Evolutionary conservation across 208 protist species (phyloP).

Genomic region (Angomonas ambiguus): DNA sequence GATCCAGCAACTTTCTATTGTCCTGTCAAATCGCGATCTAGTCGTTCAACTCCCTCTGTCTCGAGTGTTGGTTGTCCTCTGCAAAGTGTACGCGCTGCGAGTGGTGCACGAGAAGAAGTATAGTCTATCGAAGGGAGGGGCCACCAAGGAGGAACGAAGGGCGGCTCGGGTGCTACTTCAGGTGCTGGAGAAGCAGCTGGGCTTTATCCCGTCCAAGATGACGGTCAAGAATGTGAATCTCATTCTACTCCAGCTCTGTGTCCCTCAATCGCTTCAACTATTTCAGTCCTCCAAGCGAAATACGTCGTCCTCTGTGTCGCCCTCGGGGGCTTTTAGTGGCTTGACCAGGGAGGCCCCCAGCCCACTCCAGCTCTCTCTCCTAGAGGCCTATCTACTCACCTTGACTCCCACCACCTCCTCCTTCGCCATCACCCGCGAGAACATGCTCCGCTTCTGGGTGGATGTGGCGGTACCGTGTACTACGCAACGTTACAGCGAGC

Average conservation of each 20-base stretch:
- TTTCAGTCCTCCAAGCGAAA: background rate
- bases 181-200: constrained; percentile 23
- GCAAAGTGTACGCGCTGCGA: constrained; percentile 37
- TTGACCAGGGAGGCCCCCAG: constrained; percentile 9
- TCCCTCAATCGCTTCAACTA: background rate
- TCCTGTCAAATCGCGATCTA: constrained; percentile 27
- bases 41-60: constrained; percentile 19
- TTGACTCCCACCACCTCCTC: constrained; percentile 53
- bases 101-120: constrained; percentile 24
- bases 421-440: constrained; percentile 43
- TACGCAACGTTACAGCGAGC: constrained; percentile 34
- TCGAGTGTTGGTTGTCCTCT: constrained; percentile 34
- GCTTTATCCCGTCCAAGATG: constrained; percentile 34
- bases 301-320: background rate
- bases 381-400: constrained; percentile 66
- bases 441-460: constrained; percentile 65
- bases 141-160: constrained; percentile 19
- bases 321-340: background rate
- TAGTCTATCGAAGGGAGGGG: background rate
- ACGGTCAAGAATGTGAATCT: constrained; percentile 18
- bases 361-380: constrained; percentile 46
- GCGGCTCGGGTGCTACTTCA: constrained; percentile 12
- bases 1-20: constrained; percentile 25
- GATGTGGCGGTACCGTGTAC: constrained; percentile 45
- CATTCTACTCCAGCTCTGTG: constrained; percentile 9